phyloP scores from a whole-genome alignment of 768 basidiomycete species.

The Kwoniella sp. region DNA sequence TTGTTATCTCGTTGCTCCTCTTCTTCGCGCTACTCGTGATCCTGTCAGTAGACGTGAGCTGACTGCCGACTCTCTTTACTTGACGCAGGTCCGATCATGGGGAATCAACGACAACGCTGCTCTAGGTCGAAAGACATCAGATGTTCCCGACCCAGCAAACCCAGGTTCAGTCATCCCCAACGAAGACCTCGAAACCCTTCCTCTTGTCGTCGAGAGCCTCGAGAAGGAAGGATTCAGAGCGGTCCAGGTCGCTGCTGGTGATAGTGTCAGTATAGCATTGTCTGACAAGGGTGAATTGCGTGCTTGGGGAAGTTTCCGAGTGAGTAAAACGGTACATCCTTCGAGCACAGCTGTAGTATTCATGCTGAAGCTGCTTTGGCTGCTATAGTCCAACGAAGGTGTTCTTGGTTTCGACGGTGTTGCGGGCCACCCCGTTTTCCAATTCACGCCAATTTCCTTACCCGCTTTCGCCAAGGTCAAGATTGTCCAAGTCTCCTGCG shows the following conservation, averaged over 20 bases:
- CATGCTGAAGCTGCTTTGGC: slow-evolving; percentile 15
- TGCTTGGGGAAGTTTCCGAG: slow-evolving; percentile 88
- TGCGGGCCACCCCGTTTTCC: slow-evolving; percentile 46
- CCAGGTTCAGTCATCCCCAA: slow-evolving; percentile 53
- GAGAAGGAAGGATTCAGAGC: slow-evolving; percentile 80
- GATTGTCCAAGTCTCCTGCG: slow-evolving; percentile 73
- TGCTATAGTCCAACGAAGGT: slow-evolving; percentile 54
- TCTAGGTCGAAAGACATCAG: slow-evolving; percentile 73
- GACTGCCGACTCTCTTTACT: neutral
- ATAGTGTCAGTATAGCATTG: slow-evolving; percentile 83
- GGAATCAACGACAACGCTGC: slow-evolving; percentile 80
- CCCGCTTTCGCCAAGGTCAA: slow-evolving; percentile 51
- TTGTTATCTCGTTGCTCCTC: too few species aligned
- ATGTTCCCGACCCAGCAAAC: slow-evolving; percentile 57
- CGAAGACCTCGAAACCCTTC: slow-evolving; percentile 58
- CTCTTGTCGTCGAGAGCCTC: slow-evolving; percentile 60
- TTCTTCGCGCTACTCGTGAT: neutral
- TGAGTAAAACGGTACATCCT: too few species aligned
- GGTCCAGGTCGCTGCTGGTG: slow-evolving; percentile 78
- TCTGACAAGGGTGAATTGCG: slow-evolving; percentile 76
- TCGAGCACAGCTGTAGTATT: too few species aligned
- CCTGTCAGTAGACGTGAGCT: too few species aligned
- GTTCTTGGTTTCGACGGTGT: slow-evolving; percentile 53
- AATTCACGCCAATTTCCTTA: slow-evolving; percentile 57
- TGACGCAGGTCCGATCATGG: slow-evolving; percentile 50